Evolutionary conservation across 306 rosid genomes (phyloP).

Genomic region (Dalbergia cochinchinensis): DNA sequence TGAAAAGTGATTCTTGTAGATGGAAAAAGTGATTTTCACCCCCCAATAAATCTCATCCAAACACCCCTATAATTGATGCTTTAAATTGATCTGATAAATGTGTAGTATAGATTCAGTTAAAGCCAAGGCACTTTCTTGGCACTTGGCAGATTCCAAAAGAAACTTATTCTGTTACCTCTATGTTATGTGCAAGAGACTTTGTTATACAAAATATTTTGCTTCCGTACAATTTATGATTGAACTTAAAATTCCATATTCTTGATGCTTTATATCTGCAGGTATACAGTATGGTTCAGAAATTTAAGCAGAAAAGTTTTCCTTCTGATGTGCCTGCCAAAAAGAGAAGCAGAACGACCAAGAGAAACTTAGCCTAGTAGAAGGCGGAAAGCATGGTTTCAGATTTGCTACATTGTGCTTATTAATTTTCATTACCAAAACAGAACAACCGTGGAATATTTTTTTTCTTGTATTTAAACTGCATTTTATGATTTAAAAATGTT

Average conservation of each 20-base stretch:
- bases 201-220: conserved; percentile 2
- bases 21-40: no score
- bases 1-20: no score
- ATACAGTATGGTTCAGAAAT: conserved; percentile 74
- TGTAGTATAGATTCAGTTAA: not conserved
- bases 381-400: not conserved
- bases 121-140: not conserved
- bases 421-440: conserved; percentile 1
- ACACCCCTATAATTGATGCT: not conserved
- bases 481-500: no score
- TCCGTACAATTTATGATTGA: conserved; percentile 18
- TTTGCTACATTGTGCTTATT: conserved; percentile 8
- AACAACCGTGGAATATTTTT: not conserved
- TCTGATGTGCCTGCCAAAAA: conserved; percentile 52
- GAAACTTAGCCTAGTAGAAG: conserved; percentile 31
- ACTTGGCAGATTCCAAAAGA: not conserved
- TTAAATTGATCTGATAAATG: not conserved
- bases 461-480: not conserved
- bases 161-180: not conserved
- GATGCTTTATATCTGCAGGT: conserved; percentile 63
- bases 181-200: conserved; percentile 1
- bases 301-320: conserved; percentile 63
- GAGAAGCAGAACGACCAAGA: conserved; percentile 51
- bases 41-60: no score
- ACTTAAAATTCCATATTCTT: conserved; percentile 20